Conservation (phyloP, 768 basidiomycete genomes). For the Rhodotorula taiwanensis region DNA sequence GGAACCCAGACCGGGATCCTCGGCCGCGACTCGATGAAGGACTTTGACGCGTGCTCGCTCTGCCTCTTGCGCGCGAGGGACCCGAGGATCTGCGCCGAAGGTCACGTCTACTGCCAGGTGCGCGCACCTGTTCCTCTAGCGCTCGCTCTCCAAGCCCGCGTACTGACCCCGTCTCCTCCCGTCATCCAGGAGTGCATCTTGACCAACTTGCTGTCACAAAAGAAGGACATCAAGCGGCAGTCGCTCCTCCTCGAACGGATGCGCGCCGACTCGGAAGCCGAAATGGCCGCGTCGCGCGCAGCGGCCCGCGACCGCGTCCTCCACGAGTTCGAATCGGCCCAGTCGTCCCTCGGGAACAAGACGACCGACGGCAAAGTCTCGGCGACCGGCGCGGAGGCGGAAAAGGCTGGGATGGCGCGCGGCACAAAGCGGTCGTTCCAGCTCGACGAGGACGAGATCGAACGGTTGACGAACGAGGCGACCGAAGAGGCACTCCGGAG, state of each 20-base stretch:
- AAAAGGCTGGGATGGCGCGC: conserved; percentile 19
- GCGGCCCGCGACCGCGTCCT: conserved; percentile 83
- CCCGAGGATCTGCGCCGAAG: conserved; percentile 72
- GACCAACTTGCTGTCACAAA: conserved; percentile 76
- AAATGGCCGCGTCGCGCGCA: conserved; percentile 60
- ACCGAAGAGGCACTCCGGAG: conserved; percentile 77
- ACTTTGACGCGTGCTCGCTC: conserved; percentile 74
- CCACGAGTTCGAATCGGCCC: conserved; percentile 79
- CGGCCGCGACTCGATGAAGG: conserved; percentile 38
- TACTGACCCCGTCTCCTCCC: not conserved
- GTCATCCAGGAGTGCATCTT: conserved; percentile 74
- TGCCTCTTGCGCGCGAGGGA: conserved; percentile 78
- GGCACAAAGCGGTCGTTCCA: conserved; percentile 74
- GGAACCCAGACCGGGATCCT: conserved; percentile 15
- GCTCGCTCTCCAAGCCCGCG: too few species aligned
- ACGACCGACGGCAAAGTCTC: conserved; percentile 43
- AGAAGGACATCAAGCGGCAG: conserved; percentile 86
- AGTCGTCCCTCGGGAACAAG: conserved; percentile 60
- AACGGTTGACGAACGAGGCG: conserved; percentile 66
- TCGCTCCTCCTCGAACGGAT: conserved; percentile 68
- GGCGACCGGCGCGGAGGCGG: conserved; percentile 44
- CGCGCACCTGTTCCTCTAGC: not conserved
- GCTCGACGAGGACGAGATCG: conserved; percentile 66
- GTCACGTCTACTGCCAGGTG: conserved; percentile 78
- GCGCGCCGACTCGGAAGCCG: conserved; percentile 71